Base-by-base conservation (phyloP, 108 stramenopile species). In the Cyclostephanos tholiformis region DNA sequence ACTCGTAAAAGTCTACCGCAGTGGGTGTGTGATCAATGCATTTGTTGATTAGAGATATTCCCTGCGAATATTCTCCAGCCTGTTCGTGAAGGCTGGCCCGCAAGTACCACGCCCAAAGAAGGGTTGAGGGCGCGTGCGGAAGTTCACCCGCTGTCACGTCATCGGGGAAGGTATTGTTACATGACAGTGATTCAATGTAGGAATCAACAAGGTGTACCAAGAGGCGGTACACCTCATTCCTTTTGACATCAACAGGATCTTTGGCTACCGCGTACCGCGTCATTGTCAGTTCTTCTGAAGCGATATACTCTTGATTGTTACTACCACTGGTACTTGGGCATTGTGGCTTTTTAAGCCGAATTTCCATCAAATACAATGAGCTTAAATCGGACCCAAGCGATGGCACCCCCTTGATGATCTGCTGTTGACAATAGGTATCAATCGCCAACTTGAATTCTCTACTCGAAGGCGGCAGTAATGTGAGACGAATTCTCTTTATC, bases 1-100 rank as follows among this genome's bases (percentile, higher is more conserved):
- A 61, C 72, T 90, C 92, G 76, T 92, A 88, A 46, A 97, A 76
- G 72, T 99, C 99, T 10, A 98, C 88, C 20, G 77, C 88, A 43
- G 95, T 90, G n/a, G 97, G 96, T 38, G 95, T 95, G 61, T 97
- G 96, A 48, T 87, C 87, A 11, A 97, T 69, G 76, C 93, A 96
- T 65, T 92, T 84, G 62, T 98, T 97, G 29, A 98, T 74, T 1
- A 90, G 64, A 0, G 72, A 82, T 25, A 92, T 72, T 8, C 89
- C 98, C 49, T 89, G 81, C 8, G 64, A 56, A 50, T 96, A 92
- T 67, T 92, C 87, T 6, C 89, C 97, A 46, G 82, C 80, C 56
- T 85, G 71, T 68, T 96, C 95, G 49, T 91, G 89, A 10, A 97
- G 85, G 29, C 93, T 87, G 19, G 91, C 84, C 30, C 91, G 67